phyloP scores from a whole-genome alignment of 148 eudicot genomes.

The Silene latifolia region DNA sequence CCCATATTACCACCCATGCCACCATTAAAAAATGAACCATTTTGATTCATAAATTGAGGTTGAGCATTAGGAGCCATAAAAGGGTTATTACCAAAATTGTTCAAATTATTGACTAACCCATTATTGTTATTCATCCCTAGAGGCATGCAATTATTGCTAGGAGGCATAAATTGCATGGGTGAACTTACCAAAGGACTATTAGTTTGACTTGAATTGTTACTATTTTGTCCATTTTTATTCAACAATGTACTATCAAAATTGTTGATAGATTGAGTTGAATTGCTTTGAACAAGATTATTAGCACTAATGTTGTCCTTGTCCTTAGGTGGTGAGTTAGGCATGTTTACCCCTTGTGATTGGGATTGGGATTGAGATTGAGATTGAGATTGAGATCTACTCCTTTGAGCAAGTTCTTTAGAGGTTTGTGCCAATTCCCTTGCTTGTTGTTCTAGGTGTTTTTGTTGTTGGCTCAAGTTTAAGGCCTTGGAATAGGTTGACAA shows the following conservation, averaged over 20 bases:
- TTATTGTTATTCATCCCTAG: background rate
- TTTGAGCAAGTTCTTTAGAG: background rate
- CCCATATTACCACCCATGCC: background rate
- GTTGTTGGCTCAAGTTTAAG: background rate
- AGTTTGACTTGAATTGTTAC: background rate
- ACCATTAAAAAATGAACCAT: background rate
- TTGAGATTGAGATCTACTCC: background rate
- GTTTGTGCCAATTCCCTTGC: background rate
- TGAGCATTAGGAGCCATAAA: background rate
- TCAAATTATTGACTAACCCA: background rate
- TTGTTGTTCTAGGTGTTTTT: too few relatives aligned
- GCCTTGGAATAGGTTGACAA: background rate
- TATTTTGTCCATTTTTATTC: background rate
- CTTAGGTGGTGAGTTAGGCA: too few relatives aligned
- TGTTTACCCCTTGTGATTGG: constrained; percentile 8
- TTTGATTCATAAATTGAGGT: background rate
- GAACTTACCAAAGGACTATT: background rate
- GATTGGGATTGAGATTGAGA: too few relatives aligned
- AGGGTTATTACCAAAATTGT: background rate
- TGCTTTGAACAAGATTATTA: background rate
- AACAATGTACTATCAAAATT: constrained; percentile 6
- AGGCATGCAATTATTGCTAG: background rate
- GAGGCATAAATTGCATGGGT: background rate
- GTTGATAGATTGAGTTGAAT: background rate
- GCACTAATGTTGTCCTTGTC: too few relatives aligned